Evolutionary conservation across 2,329 filamentous ascomycete species (phyloP).

Genomic region (Scedosporium dehoogii): DNA sequence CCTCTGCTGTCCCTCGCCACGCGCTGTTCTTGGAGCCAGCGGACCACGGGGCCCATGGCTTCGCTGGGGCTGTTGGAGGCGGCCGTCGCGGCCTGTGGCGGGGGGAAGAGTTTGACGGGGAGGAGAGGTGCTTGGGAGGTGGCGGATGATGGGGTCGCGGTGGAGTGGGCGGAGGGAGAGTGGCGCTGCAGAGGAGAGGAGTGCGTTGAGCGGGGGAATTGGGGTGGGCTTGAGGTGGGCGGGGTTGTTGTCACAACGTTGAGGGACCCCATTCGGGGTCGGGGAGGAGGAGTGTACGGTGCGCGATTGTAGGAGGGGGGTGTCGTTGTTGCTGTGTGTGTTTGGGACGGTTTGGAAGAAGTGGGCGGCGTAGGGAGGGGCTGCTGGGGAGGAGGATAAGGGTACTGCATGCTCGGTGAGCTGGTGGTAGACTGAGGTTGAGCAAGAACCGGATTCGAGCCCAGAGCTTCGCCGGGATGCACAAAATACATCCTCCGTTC

Average conservation of each 20-base stretch:
- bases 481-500: not conserved
- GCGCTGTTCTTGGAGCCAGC: not conserved
- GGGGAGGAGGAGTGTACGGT: conserved; percentile 14
- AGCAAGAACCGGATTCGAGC: conserved; percentile 10
- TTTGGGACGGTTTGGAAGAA: not conserved
- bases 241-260: not conserved
- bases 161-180: not conserved
- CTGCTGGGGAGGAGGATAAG: not conserved
- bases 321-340: not conserved
- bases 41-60: not conserved
- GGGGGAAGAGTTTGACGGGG: conserved; percentile 3
- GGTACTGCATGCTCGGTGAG: not conserved
- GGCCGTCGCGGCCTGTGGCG: not conserved
- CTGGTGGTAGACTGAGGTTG: not conserved
- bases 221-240: not conserved
- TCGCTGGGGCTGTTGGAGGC: not conserved
- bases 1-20: not conserved
- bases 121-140: conserved; percentile 25
- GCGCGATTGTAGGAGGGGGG: conserved; percentile 10
- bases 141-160: conserved; percentile 20
- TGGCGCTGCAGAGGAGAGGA: not conserved
- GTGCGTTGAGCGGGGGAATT: not conserved
- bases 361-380: not conserved
- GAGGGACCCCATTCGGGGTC: not conserved
- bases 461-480: conserved; percentile 8